Conservation (phyloP, 768 basidiomycete genomes). For the Terana coerulea region DNA sequence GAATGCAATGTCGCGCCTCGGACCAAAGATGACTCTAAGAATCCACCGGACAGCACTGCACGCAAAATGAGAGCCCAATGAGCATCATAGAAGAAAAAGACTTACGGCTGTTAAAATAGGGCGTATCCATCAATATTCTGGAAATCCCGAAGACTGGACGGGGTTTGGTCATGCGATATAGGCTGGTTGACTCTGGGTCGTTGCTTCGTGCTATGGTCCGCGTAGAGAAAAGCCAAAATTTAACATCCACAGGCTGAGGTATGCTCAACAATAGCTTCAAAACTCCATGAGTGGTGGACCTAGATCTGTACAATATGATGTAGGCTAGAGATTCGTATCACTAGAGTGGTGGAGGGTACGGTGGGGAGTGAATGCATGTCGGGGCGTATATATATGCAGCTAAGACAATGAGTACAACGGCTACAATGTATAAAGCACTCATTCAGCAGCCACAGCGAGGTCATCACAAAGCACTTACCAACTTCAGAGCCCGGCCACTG, state of each 20-base stretch:
- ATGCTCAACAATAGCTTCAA: background rate
- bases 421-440: too few species aligned
- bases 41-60: constrained; percentile 3
- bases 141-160: background rate
- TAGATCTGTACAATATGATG: too few species aligned
- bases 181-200: background rate
- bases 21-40: background rate
- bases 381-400: too few species aligned
- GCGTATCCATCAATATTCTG: background rate
- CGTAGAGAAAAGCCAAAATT: background rate
- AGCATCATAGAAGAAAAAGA: background rate
- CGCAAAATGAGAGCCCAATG: background rate
- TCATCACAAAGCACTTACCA: too few species aligned
- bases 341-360: too few species aligned
- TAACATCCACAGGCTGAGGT: background rate
- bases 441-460: too few species aligned
- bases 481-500: too few species aligned
- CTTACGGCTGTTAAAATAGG: background rate
- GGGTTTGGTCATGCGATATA: background rate
- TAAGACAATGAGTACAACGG: too few species aligned
- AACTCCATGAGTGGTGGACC: too few species aligned
- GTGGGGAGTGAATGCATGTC: too few species aligned
- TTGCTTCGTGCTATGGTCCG: background rate
- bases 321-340: too few species aligned
- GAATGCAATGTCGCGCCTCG: background rate